Percentiles rank a stretch among this genome's conserved stretches.
These are phyloP conservation scores for Tuber borchii DNA, from an alignment of 495 filamentous ascomycete genomes.

Conservation along the genomic window DNA sequence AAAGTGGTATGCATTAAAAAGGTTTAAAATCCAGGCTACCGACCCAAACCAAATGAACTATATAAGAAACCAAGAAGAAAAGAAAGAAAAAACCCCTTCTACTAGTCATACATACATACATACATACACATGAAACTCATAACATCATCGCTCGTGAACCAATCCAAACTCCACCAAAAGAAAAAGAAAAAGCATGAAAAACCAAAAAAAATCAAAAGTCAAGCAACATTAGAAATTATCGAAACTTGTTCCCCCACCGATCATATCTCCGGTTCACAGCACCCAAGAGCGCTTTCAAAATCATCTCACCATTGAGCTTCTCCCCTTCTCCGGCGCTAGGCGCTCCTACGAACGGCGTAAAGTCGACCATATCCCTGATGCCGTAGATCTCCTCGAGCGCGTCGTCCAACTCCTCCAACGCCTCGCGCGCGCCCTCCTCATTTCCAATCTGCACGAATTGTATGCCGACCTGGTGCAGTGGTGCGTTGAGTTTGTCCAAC, in stretches of 20 bases:
- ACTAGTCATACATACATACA: neutral
- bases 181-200: neutral
- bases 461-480: constrained; percentile 81
- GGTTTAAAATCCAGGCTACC: neutral
- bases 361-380: constrained; percentile 89
- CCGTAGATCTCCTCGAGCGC: constrained; percentile 53
- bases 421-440: constrained; percentile 57
- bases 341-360: constrained; percentile 42
- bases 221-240: neutral
- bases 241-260: constrained; percentile 29
- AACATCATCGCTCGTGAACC: neutral
- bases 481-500: constrained; percentile 65
- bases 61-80: neutral
- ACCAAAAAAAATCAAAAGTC: neutral
- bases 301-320: constrained; percentile 31
- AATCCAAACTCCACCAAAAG: neutral
- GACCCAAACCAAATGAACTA: neutral
- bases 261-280: constrained; percentile 40
- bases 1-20: neutral
- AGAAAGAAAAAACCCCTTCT: neutral
- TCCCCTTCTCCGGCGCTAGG: constrained; percentile 9
- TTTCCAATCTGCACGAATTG: constrained; percentile 96
- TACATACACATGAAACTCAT: neutral
- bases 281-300: constrained; percentile 38
- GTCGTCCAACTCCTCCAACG: constrained; percentile 73